A percentile compares a stretch with the other conserved stretches of the same genome.
These are phyloP conservation scores for Scalesia atractyloides DNA, from an alignment of 129 eudicot species.

Conservation along the genomic window DNA sequence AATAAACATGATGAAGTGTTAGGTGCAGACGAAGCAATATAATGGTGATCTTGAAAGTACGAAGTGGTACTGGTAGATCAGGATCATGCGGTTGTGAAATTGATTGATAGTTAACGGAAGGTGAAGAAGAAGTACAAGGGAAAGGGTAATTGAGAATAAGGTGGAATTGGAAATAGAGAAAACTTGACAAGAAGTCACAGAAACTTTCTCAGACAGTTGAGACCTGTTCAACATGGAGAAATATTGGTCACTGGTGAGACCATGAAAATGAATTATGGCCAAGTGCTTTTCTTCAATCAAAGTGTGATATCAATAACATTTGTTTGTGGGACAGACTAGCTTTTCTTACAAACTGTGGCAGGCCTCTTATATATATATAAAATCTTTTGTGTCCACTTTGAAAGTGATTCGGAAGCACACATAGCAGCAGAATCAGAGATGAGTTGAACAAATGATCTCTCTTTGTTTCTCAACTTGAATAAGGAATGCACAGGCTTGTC, in stretches of 20 bases:
- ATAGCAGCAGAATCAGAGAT: background rate
- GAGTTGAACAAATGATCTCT: background rate
- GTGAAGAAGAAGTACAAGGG: background rate
- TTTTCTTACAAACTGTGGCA: background rate
- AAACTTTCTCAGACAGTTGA: background rate
- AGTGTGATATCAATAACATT: background rate
- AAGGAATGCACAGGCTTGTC: background rate
- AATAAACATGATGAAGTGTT: background rate
- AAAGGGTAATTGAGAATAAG: background rate
- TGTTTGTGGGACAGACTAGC: background rate
- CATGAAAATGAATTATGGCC: background rate
- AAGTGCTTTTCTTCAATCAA: background rate
- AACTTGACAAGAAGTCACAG: background rate
- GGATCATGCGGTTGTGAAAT: background rate
- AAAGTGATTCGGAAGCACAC: background rate
- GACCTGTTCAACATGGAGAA: background rate
- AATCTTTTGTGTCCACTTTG: background rate
- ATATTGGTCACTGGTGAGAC: background rate
- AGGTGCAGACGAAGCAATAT: background rate
- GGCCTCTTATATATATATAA: background rate
- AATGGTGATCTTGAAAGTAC: background rate
- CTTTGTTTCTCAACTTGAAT: background rate
- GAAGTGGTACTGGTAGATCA: background rate
- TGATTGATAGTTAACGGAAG: background rate
- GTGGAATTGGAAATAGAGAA: background rate